Evolutionary conservation across 1,139 yeast genomes (phyloP), one percentile per base, ranked within the genome.

Genomic region (Saccharomyces hybrid): DNA sequence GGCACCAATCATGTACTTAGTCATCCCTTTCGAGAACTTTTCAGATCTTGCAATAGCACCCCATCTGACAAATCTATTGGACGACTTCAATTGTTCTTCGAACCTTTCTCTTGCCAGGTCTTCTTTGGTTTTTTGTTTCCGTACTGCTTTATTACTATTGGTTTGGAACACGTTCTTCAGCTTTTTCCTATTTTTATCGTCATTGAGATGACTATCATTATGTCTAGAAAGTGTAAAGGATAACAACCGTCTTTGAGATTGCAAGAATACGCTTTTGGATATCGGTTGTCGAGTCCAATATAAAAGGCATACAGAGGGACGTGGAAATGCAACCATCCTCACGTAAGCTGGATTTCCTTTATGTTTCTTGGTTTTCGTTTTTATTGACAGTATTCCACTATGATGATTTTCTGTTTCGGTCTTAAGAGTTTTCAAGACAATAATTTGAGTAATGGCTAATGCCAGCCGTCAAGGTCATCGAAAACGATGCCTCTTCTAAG

Each of bases 1-100:
- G 1, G 82, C 78, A 28, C 80, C 81, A 42, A 86, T 66, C 61
- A 85, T 81, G 65, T 78, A 82, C 63, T 78, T 78, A 8, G 82
- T 78, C 65, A 78, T 69, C 50, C 73, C 74, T 58, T 73, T 77
- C 51, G 75, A 74, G 59, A 78, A 79, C 27, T 71, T 71, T 50
- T 72, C 73, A 0, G 80, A 70, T 44, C 77, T 70, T 11, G 75
- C 69, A 44, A 70, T 71, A 1, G 82, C 82, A 51, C 80, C 81
- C 76, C 78, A 78, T 62, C 77, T 64, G 7, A 73, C 61, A 44
- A 70, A 58, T 58, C 73, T 59, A 50, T 67, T 63, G 1, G 63
- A 59, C 0, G 75, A 70, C 34, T 69, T 65, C 57, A 73, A 51
- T 41, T 67, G 70, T 26, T 59, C 62, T 50, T 72, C 72, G 8